A percentile compares a stretch with the other conserved stretches of the same genome.
Evolutionary conservation across 306 rosid species (phyloP).

Genomic region (Prunus armeniaca): DNA sequence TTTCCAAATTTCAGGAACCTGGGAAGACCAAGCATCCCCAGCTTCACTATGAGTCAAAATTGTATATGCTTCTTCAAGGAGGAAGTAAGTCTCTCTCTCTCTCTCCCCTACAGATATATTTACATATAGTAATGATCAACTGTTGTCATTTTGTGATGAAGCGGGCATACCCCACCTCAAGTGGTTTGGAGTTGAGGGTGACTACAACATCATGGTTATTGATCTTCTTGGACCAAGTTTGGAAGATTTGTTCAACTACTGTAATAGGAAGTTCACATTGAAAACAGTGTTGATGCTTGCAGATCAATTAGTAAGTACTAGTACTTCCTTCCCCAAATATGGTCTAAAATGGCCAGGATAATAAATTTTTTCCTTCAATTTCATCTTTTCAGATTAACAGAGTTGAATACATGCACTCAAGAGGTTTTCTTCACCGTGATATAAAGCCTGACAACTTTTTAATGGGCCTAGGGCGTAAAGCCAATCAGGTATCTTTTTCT

Average conservation of each 20-base stretch:
- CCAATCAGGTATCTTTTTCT: constrained; percentile 71
- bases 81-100: constrained; percentile 64
- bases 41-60: constrained; percentile 98
- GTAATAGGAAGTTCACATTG: constrained; percentile 83
- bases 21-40: constrained; percentile 97
- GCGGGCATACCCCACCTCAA: constrained; percentile 98
- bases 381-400: constrained; percentile 76
- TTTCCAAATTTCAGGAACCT: constrained; percentile 61
- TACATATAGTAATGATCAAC: constrained; percentile 22
- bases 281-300: constrained; percentile 98
- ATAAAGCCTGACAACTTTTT: constrained; percentile 98
- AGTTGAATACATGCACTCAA: constrained; percentile 99
- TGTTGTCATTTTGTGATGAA: constrained; percentile 38
- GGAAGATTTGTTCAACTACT: constrained; percentile 96
- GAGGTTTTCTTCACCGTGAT: constrained; percentile 99
- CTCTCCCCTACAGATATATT: constrained; percentile 12
- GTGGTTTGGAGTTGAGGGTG: constrained; percentile 99
- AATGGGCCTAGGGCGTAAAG: constrained; percentile 98
- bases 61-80: constrained; percentile 99
- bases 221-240: constrained; percentile 99
- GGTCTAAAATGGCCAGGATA: constrained; percentile 14
- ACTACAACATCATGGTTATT: constrained; percentile 91
- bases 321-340: constrained; percentile 13
- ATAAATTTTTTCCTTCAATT: not conserved
- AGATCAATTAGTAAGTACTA: constrained; percentile 83